phyloP scores from a whole-genome alignment of 2,329 filamentous ascomycete genomes.

The Dothidotthia symphoricarpi region DNA sequence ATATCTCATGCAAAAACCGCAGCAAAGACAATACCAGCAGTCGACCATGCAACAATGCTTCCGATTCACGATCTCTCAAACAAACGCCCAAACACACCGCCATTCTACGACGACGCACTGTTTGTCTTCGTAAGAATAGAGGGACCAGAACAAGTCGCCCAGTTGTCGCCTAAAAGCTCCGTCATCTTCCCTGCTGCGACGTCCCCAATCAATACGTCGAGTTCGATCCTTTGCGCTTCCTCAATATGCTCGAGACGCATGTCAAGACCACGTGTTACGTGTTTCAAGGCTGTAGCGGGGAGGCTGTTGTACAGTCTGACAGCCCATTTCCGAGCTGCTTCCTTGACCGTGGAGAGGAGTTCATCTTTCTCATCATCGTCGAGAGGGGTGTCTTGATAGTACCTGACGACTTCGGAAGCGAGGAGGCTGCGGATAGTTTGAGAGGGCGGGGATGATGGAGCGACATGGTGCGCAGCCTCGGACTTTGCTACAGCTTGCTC shows the following conservation, averaged over 20 bases:
- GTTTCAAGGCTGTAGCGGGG: neutral
- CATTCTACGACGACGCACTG: too few relatives aligned
- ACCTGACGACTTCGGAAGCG: neutral
- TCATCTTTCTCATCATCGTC: slow-evolving; percentile 15
- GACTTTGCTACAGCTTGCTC: neutral
- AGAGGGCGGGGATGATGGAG: neutral
- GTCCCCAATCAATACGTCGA: too few relatives aligned
- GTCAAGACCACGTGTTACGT: slow-evolving; percentile 10
- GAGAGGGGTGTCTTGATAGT: slow-evolving; percentile 1
- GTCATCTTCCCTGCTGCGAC: neutral
- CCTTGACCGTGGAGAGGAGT: slow-evolving; percentile 8
- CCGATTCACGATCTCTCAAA: too few relatives aligned
- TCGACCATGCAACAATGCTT: too few relatives aligned
- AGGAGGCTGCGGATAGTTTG: neutral
- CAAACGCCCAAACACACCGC: too few relatives aligned
- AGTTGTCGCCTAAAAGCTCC: too few relatives aligned
- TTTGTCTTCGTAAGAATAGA: too few relatives aligned
- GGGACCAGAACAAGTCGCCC: too few relatives aligned
- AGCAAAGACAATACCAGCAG: too few relatives aligned
- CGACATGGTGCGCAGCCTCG: too few relatives aligned
- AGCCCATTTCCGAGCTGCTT: slow-evolving; percentile 15
- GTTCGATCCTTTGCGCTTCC: neutral
- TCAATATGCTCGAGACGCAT: slow-evolving; percentile 15
- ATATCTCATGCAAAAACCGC: too few relatives aligned
- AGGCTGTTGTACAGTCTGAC: slow-evolving; percentile 5